A percentile compares a stretch with the other conserved stretches of the same genome.
These are phyloP conservation scores for Amylocarpus encephaloides DNA, from an alignment of 2,329 filamentous ascomycete genomes.

Conservation along the genomic window DNA sequence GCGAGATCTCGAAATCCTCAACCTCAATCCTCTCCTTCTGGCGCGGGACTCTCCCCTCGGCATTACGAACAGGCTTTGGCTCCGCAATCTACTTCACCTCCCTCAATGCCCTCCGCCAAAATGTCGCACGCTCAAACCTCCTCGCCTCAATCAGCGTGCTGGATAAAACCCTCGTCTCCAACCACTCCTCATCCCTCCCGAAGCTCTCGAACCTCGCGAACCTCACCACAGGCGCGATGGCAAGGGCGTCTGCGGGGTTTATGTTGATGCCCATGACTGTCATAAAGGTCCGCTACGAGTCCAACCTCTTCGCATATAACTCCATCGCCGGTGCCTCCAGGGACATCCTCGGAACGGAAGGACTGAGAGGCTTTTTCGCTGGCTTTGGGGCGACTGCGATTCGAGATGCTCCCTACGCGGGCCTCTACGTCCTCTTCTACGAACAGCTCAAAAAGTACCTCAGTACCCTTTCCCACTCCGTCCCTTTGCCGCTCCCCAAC, in stretches of 20 bases:
- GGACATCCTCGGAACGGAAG: constrained; percentile 69
- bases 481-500: constrained; percentile 19
- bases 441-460: constrained; percentile 71
- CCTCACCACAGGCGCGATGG: constrained; percentile 74
- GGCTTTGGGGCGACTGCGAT: constrained; percentile 92
- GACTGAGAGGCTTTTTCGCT: constrained; percentile 79
- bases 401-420: constrained; percentile 93
- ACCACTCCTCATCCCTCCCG: constrained; percentile 65
- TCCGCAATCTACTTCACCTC: constrained; percentile 91
- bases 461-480: constrained; percentile 22
- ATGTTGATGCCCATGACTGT: constrained; percentile 94
- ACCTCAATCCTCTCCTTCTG: constrained; percentile 66
- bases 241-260: constrained; percentile 80
- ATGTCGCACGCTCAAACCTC: constrained; percentile 44
- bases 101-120: constrained; percentile 75
- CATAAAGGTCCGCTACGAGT: constrained; percentile 94
- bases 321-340: constrained; percentile 65
- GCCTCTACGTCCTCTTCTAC: constrained; percentile 90
- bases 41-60: constrained; percentile 87
- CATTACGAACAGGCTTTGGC: constrained; percentile 87
- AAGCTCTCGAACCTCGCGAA: constrained; percentile 81
- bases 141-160: constrained; percentile 30
- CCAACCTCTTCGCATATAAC: constrained; percentile 74
- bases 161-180: constrained; percentile 17
- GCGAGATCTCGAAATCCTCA: constrained; percentile 60